These are phyloP conservation scores for Ilex paraguariensis DNA, from an alignment of 305 asterid species.

Conservation along the genomic window DNA sequence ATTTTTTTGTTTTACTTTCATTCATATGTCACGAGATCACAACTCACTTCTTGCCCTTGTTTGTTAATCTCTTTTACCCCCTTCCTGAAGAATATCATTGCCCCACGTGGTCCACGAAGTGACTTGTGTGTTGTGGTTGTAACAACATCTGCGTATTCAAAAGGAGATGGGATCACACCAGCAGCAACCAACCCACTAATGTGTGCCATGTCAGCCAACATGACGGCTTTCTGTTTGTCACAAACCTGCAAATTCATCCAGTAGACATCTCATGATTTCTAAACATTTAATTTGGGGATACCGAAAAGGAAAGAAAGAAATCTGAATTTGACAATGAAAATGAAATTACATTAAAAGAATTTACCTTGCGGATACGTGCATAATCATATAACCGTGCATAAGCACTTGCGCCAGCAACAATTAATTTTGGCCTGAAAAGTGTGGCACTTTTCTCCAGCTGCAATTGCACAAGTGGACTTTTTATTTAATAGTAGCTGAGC, in stretches of 20 bases:
- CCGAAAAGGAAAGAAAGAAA: not conserved
- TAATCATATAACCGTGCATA: slow-evolving; percentile 92
- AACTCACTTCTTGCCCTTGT: slow-evolving; percentile 86
- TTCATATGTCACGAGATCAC: not conserved
- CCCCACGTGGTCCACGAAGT: slow-evolving; percentile 95
- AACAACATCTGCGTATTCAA: slow-evolving; percentile 90
- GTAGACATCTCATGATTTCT: not conserved
- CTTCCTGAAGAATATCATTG: slow-evolving; percentile 92
- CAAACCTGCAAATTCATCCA: slow-evolving; percentile 58
- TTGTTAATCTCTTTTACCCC: slow-evolving; percentile 86
- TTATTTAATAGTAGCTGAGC: too few relatives aligned
- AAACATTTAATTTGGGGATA: not conserved
- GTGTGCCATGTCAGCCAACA: slow-evolving; percentile 99
- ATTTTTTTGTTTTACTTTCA: slow-evolving; percentile 1
- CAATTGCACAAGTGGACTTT: slow-evolving; percentile 20
- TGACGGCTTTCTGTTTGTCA: slow-evolving; percentile 78
- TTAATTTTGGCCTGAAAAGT: slow-evolving; percentile 84
- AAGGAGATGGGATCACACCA: slow-evolving; percentile 96
- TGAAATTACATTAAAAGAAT: not conserved
- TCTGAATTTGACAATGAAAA: not conserved
- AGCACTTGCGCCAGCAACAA: slow-evolving; percentile 97
- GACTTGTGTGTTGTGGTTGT: slow-evolving; percentile 98
- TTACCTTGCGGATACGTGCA: slow-evolving; percentile 82
- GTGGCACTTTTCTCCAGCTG: slow-evolving; percentile 93
- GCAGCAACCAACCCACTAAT: slow-evolving; percentile 98